phyloP scores from a whole-genome alignment of 805 yeast species.

The Priceomyces haplophilus region DNA sequence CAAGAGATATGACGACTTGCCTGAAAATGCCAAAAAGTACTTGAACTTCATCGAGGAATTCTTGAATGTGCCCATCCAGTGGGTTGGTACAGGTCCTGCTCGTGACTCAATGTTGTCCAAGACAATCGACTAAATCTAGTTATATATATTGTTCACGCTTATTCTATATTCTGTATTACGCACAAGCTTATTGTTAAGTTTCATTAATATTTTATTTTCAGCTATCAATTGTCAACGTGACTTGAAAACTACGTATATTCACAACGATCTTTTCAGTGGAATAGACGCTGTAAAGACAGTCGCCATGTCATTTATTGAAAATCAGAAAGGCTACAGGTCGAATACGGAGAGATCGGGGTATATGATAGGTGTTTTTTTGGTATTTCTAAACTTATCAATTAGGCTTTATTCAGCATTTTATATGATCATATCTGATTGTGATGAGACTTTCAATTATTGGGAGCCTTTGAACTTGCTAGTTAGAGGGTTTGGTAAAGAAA shows the following conservation, averaged over 20 bases:
- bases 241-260: not conserved
- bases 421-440: constrained; percentile 85
- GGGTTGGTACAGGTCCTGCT: constrained; percentile 99
- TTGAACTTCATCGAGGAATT: constrained; percentile 82
- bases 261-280: too few relatives aligned
- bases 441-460: constrained; percentile 91
- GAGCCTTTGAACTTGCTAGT: constrained; percentile 81
- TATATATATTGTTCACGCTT: constrained; percentile 1
- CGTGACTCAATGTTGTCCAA: constrained; percentile 87
- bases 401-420: constrained; percentile 43
- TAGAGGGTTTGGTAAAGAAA: constrained; percentile 85
- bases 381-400: constrained; percentile 8
- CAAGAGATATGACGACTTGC: constrained; percentile 71
- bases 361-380: not conserved
- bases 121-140: constrained; percentile 11
- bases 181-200: not conserved
- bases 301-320: not conserved
- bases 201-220: not conserved
- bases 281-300: not conserved
- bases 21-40: constrained; percentile 82
- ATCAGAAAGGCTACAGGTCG: not conserved
- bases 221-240: not conserved
- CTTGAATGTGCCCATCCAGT: constrained; percentile 78
- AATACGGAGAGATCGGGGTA: not conserved
- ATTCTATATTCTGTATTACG: not conserved